phyloP scores from a whole-genome alignment of 257 asterid genomes.

The Salvia hispanica region DNA sequence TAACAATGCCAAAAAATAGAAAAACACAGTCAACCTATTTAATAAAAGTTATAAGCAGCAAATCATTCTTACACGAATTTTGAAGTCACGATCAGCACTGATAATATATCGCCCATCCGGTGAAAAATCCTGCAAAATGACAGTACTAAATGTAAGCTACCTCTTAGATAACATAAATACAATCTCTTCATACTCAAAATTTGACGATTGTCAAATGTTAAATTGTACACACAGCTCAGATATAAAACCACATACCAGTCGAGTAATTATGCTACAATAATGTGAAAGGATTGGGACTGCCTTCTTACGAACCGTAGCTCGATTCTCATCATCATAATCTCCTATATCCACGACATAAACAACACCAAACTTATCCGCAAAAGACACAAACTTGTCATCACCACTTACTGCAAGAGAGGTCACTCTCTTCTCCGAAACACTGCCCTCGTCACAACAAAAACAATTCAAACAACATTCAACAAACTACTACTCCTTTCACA shows the following conservation, averaged over 20 bases:
- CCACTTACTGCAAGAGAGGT: conserved; percentile 78
- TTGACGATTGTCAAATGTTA: not conserved
- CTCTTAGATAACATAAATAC: not conserved
- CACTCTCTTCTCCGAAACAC: conserved; percentile 91
- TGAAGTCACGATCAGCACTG: conserved; percentile 93
- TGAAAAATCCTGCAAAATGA: conserved; percentile 72
- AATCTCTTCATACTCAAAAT: not conserved
- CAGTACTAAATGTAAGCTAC: conserved; percentile 4
- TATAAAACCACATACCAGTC: conserved; percentile 60
- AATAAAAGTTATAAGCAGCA: conserved; percentile 4
- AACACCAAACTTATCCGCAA: conserved; percentile 91
- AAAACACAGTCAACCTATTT: conserved; percentile 11
- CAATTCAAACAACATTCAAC: conserved; percentile 18
- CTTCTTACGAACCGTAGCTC: conserved; percentile 49
- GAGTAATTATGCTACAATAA: conserved; percentile 93
- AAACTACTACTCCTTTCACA: not conserved
- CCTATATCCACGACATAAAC: conserved; percentile 66
- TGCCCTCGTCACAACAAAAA: conserved; percentile 36
- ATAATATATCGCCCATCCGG: conserved; percentile 72
- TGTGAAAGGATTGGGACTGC: conserved; percentile 84
- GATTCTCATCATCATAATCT: conserved; percentile 37
- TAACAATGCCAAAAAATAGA: conserved; percentile 6
- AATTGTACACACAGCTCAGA: not conserved
- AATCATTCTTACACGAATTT: conserved; percentile 72
- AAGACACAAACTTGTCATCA: conserved; percentile 67